Conservation (phyloP, 495 filamentous ascomycete species). For the Penicillium turbatum region DNA sequence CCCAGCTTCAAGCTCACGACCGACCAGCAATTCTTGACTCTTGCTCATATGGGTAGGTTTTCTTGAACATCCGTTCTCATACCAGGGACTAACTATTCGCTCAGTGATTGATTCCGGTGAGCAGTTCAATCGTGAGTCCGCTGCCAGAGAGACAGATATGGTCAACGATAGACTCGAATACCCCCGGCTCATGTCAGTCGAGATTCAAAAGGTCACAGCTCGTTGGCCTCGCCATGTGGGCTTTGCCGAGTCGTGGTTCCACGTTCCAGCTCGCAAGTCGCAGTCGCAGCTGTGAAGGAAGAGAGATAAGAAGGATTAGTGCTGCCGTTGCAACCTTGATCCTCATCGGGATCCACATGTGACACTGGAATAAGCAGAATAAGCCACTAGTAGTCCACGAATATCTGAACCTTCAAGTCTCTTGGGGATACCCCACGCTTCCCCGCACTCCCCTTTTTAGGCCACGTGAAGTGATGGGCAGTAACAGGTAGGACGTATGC, state of each 20-base stretch:
- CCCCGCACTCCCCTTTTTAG: background rate
- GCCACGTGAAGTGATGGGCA: too few relatives aligned
- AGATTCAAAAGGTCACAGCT: conserved; percentile 19
- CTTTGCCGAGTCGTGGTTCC: conserved; percentile 21
- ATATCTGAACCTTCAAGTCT: too few relatives aligned
- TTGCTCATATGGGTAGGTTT: background rate
- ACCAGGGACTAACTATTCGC: background rate
- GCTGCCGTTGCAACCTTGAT: background rate
- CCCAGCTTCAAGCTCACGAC: background rate
- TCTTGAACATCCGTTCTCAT: background rate
- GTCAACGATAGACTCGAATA: conserved; percentile 14
- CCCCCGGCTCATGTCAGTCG: conserved; percentile 8
- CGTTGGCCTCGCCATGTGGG: conserved; percentile 22
- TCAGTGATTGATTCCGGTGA: conserved; percentile 2
- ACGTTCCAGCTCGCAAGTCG: conserved; percentile 14
- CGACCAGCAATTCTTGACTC: background rate
- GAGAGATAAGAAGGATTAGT: background rate
- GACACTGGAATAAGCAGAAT: background rate
- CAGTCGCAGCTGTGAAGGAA: conserved; percentile 5
- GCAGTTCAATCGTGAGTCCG: conserved; percentile 14
- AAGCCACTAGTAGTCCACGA: background rate
- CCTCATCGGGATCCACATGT: background rate
- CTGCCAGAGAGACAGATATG: conserved; percentile 6
- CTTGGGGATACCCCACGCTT: background rate
- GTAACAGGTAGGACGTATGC: too few relatives aligned